Evolutionary conservation across 208 protist species (phyloP).

Genomic region (Trichomonas tenax): DNA sequence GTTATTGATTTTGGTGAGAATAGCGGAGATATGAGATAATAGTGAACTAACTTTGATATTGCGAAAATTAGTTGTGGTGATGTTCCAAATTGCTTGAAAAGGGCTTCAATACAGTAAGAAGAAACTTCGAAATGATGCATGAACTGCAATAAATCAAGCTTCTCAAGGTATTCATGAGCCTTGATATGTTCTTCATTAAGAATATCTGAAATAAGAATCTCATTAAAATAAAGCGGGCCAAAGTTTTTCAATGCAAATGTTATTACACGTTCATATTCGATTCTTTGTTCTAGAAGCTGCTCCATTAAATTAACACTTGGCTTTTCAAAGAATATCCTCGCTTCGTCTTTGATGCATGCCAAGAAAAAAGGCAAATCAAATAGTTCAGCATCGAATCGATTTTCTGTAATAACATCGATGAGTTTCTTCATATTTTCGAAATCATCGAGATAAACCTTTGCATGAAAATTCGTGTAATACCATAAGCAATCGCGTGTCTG

Average conservation of each 20-base stretch:
- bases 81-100: not conserved
- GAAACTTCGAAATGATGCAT: not conserved
- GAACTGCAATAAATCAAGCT: not conserved
- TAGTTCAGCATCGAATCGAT: not conserved
- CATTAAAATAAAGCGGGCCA: not conserved
- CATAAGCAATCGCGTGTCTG: not conserved
- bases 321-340: not conserved
- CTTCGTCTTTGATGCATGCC: not conserved
- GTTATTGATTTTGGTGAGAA: not conserved
- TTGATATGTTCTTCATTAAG: not conserved
- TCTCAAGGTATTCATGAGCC: not conserved
- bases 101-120: not conserved
- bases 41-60: not conserved
- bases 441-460: not conserved
- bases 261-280: not conserved
- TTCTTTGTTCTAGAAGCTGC: not conserved
- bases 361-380: not conserved
- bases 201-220: not conserved
- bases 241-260: not conserved
- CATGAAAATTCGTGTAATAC: not conserved
- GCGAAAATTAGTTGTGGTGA: not conserved
- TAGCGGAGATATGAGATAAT: not conserved
- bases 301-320: not conserved
- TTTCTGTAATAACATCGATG: not conserved
- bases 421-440: not conserved